These are phyloP conservation scores for Stachybotrys elegans DNA, from an alignment of 2,329 filamentous ascomycete species.

Conservation along the genomic window DNA sequence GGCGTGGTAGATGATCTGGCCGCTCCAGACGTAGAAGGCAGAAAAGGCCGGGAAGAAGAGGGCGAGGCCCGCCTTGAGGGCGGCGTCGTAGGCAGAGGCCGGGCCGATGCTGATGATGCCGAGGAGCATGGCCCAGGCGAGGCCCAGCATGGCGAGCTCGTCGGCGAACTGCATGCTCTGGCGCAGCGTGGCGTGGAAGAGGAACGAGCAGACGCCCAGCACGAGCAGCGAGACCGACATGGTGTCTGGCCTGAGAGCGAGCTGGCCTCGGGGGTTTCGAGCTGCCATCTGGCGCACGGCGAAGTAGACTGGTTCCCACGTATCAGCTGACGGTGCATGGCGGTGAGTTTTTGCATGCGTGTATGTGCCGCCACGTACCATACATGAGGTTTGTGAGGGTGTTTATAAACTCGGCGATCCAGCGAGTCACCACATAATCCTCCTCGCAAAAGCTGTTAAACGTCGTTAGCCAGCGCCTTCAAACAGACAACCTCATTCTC, in stretches of 20 bases:
- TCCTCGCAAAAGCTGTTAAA: conserved; percentile 33
- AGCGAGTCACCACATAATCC: conserved; percentile 40
- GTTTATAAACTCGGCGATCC: conserved; percentile 39
- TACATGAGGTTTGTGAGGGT: conserved; percentile 35
- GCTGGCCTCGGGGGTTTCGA: conserved; percentile 21
- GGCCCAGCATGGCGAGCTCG: conserved; percentile 54
- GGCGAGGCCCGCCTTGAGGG: conserved; percentile 32
- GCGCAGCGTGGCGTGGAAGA: conserved; percentile 41
- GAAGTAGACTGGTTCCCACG: conserved; percentile 38
- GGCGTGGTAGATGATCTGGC: conserved; percentile 38
- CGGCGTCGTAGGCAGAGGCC: conserved; percentile 22
- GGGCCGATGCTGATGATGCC: conserved; percentile 40
- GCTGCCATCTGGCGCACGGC: conserved; percentile 33
- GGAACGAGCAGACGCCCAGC: conserved; percentile 36
- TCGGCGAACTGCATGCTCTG: conserved; percentile 42
- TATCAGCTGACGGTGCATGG: no score
- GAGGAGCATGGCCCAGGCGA: conserved; percentile 47
- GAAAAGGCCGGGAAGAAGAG: conserved; percentile 34
- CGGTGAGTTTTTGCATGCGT: no score
- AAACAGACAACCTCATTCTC: no score
- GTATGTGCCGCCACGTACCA: no score
- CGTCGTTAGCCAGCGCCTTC: conserved; percentile 9
- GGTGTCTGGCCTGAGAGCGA: conserved; percentile 29
- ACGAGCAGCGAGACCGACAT: conserved; percentile 35
- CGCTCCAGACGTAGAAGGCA: conserved; percentile 35